Conservation (phyloP, 2,329 filamentous ascomycete genomes). For the Dothideomycetidae sp. region DNA sequence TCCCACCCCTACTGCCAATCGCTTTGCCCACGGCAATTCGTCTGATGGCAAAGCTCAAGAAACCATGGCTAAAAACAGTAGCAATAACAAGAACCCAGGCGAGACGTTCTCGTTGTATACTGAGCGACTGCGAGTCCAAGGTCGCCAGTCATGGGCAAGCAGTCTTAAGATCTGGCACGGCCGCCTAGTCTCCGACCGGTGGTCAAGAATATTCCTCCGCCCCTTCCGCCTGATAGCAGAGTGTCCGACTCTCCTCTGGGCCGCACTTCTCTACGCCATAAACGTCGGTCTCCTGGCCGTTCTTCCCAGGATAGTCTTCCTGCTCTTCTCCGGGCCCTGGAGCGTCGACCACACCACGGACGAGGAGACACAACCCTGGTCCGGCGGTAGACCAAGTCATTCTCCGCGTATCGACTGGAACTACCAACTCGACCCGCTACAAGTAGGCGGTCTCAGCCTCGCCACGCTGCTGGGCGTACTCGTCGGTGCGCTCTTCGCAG, state of each 20-base stretch:
- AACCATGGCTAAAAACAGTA: too few species aligned
- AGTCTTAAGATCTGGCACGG: conserved; percentile 32
- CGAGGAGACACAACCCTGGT: neutral
- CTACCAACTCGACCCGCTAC: neutral
- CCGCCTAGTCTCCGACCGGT: conserved; percentile 61
- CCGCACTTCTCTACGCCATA: conserved; percentile 66
- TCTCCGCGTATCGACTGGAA: neutral
- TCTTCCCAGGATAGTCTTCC: conserved; percentile 65
- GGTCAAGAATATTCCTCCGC: conserved; percentile 61
- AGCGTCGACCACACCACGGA: neutral
- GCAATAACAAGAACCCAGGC: too few species aligned
- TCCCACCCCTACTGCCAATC: neutral
- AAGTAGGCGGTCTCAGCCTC: neutral
- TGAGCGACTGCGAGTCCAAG: neutral
- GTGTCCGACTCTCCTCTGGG: conserved; percentile 71
- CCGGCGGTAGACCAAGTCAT: too few species aligned
- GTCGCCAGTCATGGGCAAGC: neutral
- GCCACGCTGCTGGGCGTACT: neutral
- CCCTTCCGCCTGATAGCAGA: conserved; percentile 82
- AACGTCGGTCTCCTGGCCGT: conserved; percentile 94
- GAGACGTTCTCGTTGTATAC: too few species aligned
- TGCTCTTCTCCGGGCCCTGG: neutral
- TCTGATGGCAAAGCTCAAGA: too few species aligned
- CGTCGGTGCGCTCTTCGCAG: conserved; percentile 2
- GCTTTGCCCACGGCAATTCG: too few species aligned